A percentile compares a stretch with the other conserved stretches of the same genome.
Evolutionary conservation across 306 rosid species (phyloP).

Genomic region (Prunus armeniaca): DNA sequence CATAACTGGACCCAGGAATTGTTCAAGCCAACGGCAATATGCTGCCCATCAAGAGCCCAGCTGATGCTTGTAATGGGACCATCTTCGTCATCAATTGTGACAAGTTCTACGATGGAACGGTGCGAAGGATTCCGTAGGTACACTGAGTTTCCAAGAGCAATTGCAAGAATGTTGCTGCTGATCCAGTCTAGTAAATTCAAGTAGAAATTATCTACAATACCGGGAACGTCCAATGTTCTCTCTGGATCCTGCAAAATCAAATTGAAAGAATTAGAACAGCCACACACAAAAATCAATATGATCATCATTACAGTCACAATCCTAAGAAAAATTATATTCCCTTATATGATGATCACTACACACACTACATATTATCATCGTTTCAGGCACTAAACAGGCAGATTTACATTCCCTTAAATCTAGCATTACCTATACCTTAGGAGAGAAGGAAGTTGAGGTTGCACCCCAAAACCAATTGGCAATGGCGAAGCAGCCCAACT

Average conservation of each 20-base stretch:
- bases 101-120: slow-evolving; percentile 51
- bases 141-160: slow-evolving; percentile 57
- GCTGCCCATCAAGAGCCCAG: slow-evolving; percentile 76
- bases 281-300: not conserved
- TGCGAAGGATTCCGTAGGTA: slow-evolving; percentile 60
- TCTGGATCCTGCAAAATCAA: slow-evolving; percentile 44
- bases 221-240: slow-evolving; percentile 69
- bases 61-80: slow-evolving; percentile 53
- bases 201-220: slow-evolving; percentile 54
- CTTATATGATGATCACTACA: too few species aligned
- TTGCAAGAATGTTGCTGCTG: slow-evolving; percentile 40
- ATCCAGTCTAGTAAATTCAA: slow-evolving; percentile 71
- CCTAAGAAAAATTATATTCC: too few species aligned
- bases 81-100: slow-evolving; percentile 51
- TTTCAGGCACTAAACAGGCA: too few species aligned
- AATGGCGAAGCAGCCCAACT: too few species aligned
- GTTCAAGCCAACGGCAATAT: slow-evolving; percentile 63
- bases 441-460: too few species aligned
- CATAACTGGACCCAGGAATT: slow-evolving; percentile 66
- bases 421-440: too few species aligned
- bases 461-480: too few species aligned
- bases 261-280: slow-evolving; percentile 3
- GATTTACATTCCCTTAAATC: too few species aligned
- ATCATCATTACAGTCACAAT: not conserved
- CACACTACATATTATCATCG: too few species aligned